These are phyloP conservation scores for Drosera spatulata DNA, from an alignment of 179 eudicot genomes.

Conservation along the genomic window DNA sequence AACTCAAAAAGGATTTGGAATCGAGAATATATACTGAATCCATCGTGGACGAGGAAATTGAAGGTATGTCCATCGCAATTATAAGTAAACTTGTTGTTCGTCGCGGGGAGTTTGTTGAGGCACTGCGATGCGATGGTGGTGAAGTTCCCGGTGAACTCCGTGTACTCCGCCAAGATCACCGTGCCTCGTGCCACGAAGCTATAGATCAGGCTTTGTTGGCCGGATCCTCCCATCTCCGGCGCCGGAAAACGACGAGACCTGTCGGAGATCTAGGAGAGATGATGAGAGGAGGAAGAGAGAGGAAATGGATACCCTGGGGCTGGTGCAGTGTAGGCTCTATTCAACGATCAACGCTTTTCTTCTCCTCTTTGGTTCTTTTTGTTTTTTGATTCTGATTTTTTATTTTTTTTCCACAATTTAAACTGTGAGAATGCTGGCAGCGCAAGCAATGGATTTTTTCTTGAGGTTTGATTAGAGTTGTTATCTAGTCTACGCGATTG, in stretches of 20 bases:
- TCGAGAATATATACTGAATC: conserved; percentile 7
- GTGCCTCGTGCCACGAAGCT: conserved; percentile 12
- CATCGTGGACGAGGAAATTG: conserved; percentile 15
- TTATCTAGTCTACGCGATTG: no score
- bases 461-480: no score
- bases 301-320: neutral
- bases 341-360: neutral
- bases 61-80: conserved; percentile 5
- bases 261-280: neutral
- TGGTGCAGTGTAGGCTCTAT: neutral
- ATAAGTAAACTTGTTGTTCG: conserved; percentile 12
- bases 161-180: conserved; percentile 15
- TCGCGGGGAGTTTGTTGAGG: conserved; percentile 13
- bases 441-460: no score
- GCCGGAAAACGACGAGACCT: neutral
- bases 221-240: neutral
- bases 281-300: neutral
- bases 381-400: no score
- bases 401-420: no score
- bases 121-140: conserved; percentile 14
- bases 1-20: neutral
- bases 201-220: conserved; percentile 14
- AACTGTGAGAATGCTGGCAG: no score
- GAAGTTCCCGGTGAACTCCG: conserved; percentile 14
- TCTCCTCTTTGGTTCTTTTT: no score